Conservation (phyloP, 1,139 yeast genomes). For the Meyerozyma elateridarum region DNA sequence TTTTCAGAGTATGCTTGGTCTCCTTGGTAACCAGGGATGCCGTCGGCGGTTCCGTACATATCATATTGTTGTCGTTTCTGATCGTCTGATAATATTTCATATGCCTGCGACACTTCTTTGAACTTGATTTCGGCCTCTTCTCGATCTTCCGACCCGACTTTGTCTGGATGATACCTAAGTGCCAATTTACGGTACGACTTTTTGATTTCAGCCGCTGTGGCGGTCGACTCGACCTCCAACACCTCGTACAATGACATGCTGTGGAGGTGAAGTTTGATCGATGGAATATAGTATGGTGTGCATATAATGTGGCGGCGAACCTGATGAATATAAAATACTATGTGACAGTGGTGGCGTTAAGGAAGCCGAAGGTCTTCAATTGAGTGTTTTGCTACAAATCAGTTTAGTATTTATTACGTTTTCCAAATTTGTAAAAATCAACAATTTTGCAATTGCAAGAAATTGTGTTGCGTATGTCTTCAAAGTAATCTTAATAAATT, state of each 20-base stretch:
- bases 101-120: constrained; percentile 74
- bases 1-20: constrained; percentile 17
- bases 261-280: too few relatives aligned
- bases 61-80: constrained; percentile 53
- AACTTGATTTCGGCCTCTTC: constrained; percentile 66
- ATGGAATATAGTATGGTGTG: too few relatives aligned
- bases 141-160: constrained; percentile 62
- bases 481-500: too few relatives aligned
- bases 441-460: too few relatives aligned
- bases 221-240: constrained; percentile 60
- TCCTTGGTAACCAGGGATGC: constrained; percentile 16
- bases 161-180: constrained; percentile 74
- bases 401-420: too few relatives aligned
- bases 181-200: constrained; percentile 77
- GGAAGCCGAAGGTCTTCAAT: too few relatives aligned
- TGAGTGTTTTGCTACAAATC: too few relatives aligned
- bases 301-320: too few relatives aligned
- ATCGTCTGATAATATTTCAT: constrained; percentile 69
- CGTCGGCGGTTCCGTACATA: constrained; percentile 47
- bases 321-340: too few relatives aligned
- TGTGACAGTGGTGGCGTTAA: too few relatives aligned
- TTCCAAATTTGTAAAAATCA: too few relatives aligned
- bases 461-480: too few relatives aligned
- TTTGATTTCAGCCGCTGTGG: constrained; percentile 62
- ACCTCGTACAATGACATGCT: constrained; percentile 48